A percentile compares a stretch with the other conserved stretches of the same genome.
phyloP scores from a whole-genome alignment of 345 rosid genomes.

The Turritis glabra region DNA sequence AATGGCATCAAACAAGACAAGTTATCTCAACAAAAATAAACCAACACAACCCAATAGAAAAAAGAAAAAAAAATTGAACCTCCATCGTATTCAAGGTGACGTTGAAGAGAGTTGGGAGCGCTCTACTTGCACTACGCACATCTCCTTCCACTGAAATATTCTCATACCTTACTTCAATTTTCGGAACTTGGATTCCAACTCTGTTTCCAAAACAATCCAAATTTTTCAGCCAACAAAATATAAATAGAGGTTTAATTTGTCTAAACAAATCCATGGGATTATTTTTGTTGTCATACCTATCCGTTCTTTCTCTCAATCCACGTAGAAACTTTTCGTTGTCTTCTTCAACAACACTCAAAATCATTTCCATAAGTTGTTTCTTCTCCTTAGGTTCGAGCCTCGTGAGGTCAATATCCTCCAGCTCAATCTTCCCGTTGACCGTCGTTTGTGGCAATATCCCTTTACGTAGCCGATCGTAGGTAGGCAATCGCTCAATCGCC shows the following conservation, averaged over 20 bases:
- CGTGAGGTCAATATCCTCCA: conserved; percentile 55
- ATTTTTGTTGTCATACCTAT: conserved; percentile 43
- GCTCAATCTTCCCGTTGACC: conserved; percentile 51
- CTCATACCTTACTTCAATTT: conserved; percentile 66
- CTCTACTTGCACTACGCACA: conserved; percentile 80
- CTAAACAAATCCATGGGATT: not conserved
- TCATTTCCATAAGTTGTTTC: conserved; percentile 63
- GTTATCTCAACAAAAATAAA: too few species aligned
- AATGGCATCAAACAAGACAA: too few species aligned
- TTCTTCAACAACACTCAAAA: conserved; percentile 69
- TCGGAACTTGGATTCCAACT: conserved; percentile 78
- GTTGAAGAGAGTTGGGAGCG: conserved; percentile 77
- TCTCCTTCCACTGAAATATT: conserved; percentile 67
- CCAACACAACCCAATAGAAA: not conserved
- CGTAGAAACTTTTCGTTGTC: conserved; percentile 79
- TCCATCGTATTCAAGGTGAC: conserved; percentile 60
- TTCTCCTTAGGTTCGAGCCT: conserved; percentile 59
- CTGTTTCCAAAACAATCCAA: conserved; percentile 35
- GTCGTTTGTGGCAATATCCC: conserved; percentile 58
- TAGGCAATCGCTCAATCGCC: conserved; percentile 83
- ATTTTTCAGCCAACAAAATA: not conserved
- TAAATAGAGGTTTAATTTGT: not conserved
- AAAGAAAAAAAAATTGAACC: conserved; percentile 41
- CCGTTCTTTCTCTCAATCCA: conserved; percentile 74
- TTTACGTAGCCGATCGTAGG: conserved; percentile 68